Conservation (phyloP, 2,329 filamentous ascomycete species). For the Colletotrichum godetiae region DNA sequence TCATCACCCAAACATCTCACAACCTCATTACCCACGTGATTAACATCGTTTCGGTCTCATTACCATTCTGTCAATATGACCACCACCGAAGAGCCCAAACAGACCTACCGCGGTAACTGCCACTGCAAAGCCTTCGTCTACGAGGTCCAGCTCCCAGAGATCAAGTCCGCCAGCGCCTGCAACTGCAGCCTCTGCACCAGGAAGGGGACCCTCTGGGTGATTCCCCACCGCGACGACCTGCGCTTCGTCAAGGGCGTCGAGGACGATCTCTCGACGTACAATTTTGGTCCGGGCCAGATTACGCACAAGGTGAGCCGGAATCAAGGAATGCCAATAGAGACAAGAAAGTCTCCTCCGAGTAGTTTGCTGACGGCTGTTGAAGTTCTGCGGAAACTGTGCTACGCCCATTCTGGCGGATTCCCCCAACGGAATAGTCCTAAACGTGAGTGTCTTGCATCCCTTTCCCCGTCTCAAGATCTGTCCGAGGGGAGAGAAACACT, state of each 20-base stretch:
- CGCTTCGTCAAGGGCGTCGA: slow-evolving; percentile 59
- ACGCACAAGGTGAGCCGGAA: slow-evolving; percentile 54
- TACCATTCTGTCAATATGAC: neutral
- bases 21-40: neutral
- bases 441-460: slow-evolving; percentile 47
- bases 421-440: slow-evolving; percentile 49
- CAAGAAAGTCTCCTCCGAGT: neutral
- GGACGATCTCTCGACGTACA: slow-evolving; percentile 55
- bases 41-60: neutral
- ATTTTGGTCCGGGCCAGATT: slow-evolving; percentile 51
- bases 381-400: slow-evolving; percentile 66
- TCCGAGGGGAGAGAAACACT: neutral
- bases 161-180: slow-evolving; percentile 67
- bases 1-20: neutral
- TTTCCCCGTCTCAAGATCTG: neutral
- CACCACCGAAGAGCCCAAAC: slow-evolving; percentile 3
- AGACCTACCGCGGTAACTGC: slow-evolving; percentile 67
- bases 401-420: slow-evolving; percentile 51
- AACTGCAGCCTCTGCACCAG: slow-evolving; percentile 75
- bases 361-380: neutral
- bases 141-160: slow-evolving; percentile 64
- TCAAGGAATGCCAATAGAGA: neutral
- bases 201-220: slow-evolving; percentile 56
- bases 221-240: slow-evolving; percentile 46
- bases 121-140: slow-evolving; percentile 67